These are phyloP conservation scores for Peniophora sp. DNA, from an alignment of 1,284 basidiomycete genomes.

Conservation along the genomic window DNA sequence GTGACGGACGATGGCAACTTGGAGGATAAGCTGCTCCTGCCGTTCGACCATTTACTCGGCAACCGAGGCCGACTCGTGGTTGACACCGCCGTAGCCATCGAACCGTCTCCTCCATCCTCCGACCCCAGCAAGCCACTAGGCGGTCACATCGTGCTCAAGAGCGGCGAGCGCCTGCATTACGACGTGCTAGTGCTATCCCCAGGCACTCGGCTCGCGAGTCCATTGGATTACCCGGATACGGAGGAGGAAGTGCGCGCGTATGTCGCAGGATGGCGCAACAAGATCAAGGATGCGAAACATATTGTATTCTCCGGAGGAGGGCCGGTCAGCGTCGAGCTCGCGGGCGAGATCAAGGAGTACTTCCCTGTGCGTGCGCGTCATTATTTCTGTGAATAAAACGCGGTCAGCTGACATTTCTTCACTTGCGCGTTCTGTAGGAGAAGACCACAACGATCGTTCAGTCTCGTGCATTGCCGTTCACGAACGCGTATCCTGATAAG, in stretches of 20 bases:
- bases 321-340: conserved; percentile 40
- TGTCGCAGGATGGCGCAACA: conserved; percentile 32
- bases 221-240: conserved; percentile 33
- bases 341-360: conserved; percentile 8
- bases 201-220: conserved; percentile 44
- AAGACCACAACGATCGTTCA: conserved; percentile 65
- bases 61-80: conserved; percentile 33
- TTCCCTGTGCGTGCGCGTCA: conserved; percentile 19
- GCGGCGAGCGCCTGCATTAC: conserved; percentile 41
- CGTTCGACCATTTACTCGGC: conserved; percentile 35
- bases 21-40: conserved; percentile 24
- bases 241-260: conserved; percentile 11
- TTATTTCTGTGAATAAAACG: too few relatives aligned
- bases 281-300: conserved; percentile 37
- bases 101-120: conserved; percentile 21
- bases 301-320: conserved; percentile 56
- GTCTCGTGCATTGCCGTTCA: conserved; percentile 42
- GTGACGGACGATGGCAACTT: conserved; percentile 22
- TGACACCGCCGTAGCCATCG: conserved; percentile 34
- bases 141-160: conserved; percentile 36
- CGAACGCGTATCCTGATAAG: conserved; percentile 46
- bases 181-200: conserved; percentile 47
- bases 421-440: conserved; percentile 8
- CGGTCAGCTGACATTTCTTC: too few relatives aligned
- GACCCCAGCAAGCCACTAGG: conserved; percentile 15